Percentiles rank a stretch among this genome's conserved stretches.
Conservation (phyloP, 2,329 filamentous ascomycete species). For the Aspergillus flavus region DNA sequence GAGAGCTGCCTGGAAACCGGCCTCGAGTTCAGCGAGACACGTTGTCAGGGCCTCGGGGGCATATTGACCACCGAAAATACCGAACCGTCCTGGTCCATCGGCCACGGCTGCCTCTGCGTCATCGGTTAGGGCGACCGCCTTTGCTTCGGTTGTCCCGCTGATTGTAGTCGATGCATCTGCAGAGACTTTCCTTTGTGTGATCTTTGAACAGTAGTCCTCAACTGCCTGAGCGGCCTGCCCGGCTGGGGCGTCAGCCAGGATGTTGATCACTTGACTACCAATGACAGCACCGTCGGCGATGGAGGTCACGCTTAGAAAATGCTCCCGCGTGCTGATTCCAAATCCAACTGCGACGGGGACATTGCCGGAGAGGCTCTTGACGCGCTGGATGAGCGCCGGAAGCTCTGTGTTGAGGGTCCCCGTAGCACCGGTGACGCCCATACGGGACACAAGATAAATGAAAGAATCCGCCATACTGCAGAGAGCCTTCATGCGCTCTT, state of each 20-base stretch:
- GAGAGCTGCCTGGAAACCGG: slow-evolving; percentile 81
- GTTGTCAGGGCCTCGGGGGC: slow-evolving; percentile 95
- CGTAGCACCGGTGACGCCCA: slow-evolving; percentile 88
- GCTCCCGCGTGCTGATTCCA: slow-evolving; percentile 87
- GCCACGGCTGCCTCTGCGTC: slow-evolving; percentile 43
- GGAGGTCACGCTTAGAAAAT: slow-evolving; percentile 78
- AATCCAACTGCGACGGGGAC: slow-evolving; percentile 89
- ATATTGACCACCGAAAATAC: slow-evolving; percentile 92
- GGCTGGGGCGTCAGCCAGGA: slow-evolving; percentile 65
- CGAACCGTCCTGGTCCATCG: slow-evolving; percentile 69
- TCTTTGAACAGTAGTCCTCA: slow-evolving; percentile 78
- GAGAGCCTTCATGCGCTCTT: slow-evolving; percentile 84
- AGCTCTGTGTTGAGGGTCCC: slow-evolving; percentile 77
- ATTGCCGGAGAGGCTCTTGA: slow-evolving; percentile 85
- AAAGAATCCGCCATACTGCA: slow-evolving; percentile 95
- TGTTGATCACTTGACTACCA: slow-evolving; percentile 86
- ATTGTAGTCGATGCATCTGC: slow-evolving; percentile 21
- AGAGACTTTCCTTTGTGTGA: slow-evolving; percentile 52
- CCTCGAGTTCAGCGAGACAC: slow-evolving; percentile 82
- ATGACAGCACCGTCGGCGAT: slow-evolving; percentile 92
- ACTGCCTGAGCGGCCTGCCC: slow-evolving; percentile 69
- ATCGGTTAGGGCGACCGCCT: not conserved
- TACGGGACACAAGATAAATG: slow-evolving; percentile 93
- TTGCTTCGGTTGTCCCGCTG: not conserved
- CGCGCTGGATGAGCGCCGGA: slow-evolving; percentile 73